These are phyloP conservation scores for Tetrahymena borealis DNA, from an alignment of 73 alveolate species.

Conservation along the genomic window DNA sequence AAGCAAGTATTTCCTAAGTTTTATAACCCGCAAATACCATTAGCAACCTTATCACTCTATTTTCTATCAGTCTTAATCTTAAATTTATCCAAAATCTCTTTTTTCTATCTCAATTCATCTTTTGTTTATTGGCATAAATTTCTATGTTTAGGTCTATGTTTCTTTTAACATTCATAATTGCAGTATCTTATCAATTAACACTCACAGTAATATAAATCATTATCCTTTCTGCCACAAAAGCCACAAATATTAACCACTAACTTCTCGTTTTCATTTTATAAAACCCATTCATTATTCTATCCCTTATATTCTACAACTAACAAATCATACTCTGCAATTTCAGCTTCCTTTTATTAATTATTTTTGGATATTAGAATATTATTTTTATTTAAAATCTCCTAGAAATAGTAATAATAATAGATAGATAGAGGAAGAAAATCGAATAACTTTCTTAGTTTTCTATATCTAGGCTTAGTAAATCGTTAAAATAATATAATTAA, in stretches of 20 bases:
- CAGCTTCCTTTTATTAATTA: neutral
- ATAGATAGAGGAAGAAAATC: too few species aligned
- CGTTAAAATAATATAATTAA: too few species aligned
- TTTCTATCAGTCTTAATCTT: constrained; percentile 47
- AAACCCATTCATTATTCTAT: neutral
- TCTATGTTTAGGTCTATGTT: constrained; percentile 21
- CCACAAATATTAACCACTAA: neutral
- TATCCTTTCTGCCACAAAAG: constrained; percentile 11
- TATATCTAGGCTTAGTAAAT: too few species aligned
- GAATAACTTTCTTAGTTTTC: too few species aligned
- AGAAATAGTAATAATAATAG: neutral
- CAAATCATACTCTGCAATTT: neutral
- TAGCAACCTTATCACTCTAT: neutral
- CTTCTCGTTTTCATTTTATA: neutral
- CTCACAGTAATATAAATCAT: constrained; percentile 30
- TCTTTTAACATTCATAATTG: constrained; percentile 15
- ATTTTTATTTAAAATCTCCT: neutral
- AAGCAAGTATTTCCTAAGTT: constrained; percentile 98
- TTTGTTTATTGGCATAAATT: constrained; percentile 15
- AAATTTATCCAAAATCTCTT: neutral
- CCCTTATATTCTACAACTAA: neutral
- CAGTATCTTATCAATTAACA: constrained; percentile 44
- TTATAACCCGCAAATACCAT: constrained; percentile 80
- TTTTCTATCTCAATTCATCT: neutral
- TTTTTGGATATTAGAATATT: neutral